Conservation (phyloP, 371 early-diverging fungal genomes). For the Chytridium lagenaria region DNA sequence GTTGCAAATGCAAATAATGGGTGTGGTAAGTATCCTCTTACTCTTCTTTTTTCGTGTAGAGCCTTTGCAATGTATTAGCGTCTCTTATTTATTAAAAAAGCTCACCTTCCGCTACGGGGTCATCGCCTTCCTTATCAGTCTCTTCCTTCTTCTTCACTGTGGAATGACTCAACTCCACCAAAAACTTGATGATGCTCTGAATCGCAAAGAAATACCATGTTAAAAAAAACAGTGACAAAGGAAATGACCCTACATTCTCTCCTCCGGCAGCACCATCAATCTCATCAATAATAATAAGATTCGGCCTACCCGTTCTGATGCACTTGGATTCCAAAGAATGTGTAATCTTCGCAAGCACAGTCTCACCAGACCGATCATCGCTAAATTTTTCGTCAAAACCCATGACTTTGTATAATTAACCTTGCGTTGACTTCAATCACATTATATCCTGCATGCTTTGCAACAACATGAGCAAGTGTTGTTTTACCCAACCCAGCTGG, state of each 20-base stretch:
- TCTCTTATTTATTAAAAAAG: neutral
- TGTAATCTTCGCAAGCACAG: constrained; percentile 73
- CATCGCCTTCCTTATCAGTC: constrained; percentile 3
- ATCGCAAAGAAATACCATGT: too few relatives aligned
- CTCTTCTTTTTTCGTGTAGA: constrained; percentile 41
- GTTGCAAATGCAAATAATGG: constrained; percentile 98
- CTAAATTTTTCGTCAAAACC: constrained; percentile 19
- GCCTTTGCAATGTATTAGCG: neutral
- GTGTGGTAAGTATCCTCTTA: constrained; percentile 68
- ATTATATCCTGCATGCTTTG: constrained; percentile 90
- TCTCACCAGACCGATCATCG: constrained; percentile 91
- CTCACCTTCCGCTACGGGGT: constrained; percentile 23
- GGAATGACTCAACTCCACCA: constrained; percentile 60
- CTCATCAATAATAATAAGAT: constrained; percentile 92
- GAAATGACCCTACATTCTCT: constrained; percentile 52
- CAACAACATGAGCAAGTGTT: constrained; percentile 94
- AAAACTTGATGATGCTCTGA: constrained; percentile 82
- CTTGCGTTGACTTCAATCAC: constrained; percentile 98
- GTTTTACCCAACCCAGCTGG: constrained; percentile 99
- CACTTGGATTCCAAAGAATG: constrained; percentile 80
- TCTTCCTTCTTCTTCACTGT: constrained; percentile 38
- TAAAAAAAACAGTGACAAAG: too few relatives aligned
- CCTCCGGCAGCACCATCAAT: constrained; percentile 90
- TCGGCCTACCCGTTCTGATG: constrained; percentile 73
- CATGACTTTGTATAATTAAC: too few relatives aligned